Evolutionary conservation across 805 yeast species (phyloP).

Genomic region (Sugiyamaella americana): DNA sequence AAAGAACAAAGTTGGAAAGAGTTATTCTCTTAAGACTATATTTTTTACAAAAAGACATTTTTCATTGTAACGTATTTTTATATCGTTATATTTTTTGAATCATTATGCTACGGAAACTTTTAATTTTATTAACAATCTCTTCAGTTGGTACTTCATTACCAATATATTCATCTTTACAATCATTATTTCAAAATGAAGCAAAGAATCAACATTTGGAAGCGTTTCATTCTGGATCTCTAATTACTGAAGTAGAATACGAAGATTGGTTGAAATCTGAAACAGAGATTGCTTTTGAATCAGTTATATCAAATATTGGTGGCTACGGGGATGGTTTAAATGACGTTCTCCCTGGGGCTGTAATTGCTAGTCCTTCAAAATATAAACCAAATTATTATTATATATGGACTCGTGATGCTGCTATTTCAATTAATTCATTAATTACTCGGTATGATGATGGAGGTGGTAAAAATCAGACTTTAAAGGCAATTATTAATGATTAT

Average conservation of each 20-base stretch:
- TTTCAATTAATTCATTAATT: conserved; percentile 54
- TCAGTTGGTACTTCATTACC: background rate
- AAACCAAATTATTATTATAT: conserved; percentile 81
- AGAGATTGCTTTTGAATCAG: conserved; percentile 39
- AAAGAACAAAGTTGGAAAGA: too few relatives aligned
- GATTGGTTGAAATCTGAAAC: conserved; percentile 45
- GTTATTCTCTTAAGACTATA: too few relatives aligned
- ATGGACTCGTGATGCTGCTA: conserved; percentile 89
- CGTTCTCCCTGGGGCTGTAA: conserved; percentile 62
- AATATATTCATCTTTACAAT: background rate
- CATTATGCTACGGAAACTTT: background rate
- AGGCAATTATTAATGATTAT: conserved; percentile 48
- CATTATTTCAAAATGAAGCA: background rate
- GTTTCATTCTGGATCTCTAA: conserved; percentile 17
- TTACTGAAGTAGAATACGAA: conserved; percentile 37
- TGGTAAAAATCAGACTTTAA: conserved; percentile 24
- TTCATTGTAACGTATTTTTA: too few relatives aligned
- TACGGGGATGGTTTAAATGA: conserved; percentile 30
- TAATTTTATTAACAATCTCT: conserved; percentile 13
- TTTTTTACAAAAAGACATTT: too few relatives aligned
- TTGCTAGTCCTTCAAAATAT: conserved; percentile 73
- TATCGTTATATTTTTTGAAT: background rate
- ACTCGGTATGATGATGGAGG: conserved; percentile 45
- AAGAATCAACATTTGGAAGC: background rate
- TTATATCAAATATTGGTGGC: conserved; percentile 55